These are phyloP conservation scores for Phytomonas sp. DNA, from an alignment of 208 protist genomes.

Conservation along the genomic window DNA sequence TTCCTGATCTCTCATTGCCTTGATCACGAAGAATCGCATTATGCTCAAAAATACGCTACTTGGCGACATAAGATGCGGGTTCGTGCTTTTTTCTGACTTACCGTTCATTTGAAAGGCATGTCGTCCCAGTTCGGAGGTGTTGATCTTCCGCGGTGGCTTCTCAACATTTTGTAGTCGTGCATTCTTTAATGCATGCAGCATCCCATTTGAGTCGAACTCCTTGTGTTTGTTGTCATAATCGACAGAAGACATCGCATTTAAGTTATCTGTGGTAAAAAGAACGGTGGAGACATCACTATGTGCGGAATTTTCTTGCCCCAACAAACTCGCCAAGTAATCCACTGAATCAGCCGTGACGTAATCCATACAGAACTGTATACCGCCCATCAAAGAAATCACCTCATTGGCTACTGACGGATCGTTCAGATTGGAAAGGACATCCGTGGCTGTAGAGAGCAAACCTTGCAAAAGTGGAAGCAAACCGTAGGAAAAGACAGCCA, in stretches of 20 bases:
- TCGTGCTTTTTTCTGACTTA: background rate
- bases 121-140: background rate
- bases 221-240: slow-evolving; percentile 4
- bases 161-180: background rate
- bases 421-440: slow-evolving; percentile 52
- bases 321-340: background rate
- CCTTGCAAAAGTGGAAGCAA: slow-evolving; percentile 75
- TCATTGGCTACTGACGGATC: slow-evolving; percentile 45
- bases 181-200: background rate
- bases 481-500: slow-evolving; percentile 56
- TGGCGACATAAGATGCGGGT: background rate
- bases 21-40: slow-evolving; percentile 12
- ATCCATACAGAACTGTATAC: slow-evolving; percentile 68
- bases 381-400: slow-evolving; percentile 55
- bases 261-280: background rate
- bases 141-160: background rate
- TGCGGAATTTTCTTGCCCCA: background rate
- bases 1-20: slow-evolving; percentile 18
- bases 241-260: background rate
- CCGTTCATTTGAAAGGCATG: background rate
- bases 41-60: slow-evolving; percentile 1
- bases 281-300: background rate
- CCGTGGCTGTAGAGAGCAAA: slow-evolving; percentile 58
- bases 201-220: background rate
- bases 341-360: slow-evolving; percentile 54